Conservation (phyloP, 805 yeast genomes). For the Spathaspora sp. region DNA sequence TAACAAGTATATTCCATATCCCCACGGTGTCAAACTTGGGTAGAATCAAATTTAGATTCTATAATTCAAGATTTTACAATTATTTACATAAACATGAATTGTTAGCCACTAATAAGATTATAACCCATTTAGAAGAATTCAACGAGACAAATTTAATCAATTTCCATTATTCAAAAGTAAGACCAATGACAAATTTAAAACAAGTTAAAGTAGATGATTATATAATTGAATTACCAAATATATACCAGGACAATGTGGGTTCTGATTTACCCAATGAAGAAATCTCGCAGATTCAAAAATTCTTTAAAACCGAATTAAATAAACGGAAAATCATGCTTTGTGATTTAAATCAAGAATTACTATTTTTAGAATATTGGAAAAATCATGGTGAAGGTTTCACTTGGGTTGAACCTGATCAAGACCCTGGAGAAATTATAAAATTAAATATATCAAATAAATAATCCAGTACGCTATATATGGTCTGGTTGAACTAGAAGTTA, state of each 20-base stretch:
- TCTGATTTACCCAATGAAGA: slow-evolving; percentile 3
- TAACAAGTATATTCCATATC: slow-evolving; percentile 1
- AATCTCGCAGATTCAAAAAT: slow-evolving; percentile 13
- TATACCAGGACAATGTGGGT: neutral
- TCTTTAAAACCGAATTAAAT: slow-evolving; percentile 18
- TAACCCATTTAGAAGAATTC: slow-evolving; percentile 40
- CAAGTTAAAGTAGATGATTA: slow-evolving; percentile 17
- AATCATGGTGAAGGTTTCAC: slow-evolving; percentile 32
- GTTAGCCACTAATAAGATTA: slow-evolving; percentile 26
- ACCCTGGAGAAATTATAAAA: slow-evolving; percentile 35
- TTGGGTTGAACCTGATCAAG: slow-evolving; percentile 47
- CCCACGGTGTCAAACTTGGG: slow-evolving; percentile 8
- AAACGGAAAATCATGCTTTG: slow-evolving; percentile 33
- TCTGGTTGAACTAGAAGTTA: too few species aligned
- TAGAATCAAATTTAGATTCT: slow-evolving; percentile 37
- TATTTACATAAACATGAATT: slow-evolving; percentile 29
- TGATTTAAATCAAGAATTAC: slow-evolving; percentile 30
- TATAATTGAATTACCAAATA: slow-evolving; percentile 17
- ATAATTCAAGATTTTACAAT: slow-evolving; percentile 23
- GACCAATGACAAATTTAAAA: slow-evolving; percentile 15
- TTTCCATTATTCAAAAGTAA: slow-evolving; percentile 31
- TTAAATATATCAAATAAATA: slow-evolving; percentile 8
- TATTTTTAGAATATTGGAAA: slow-evolving; percentile 35
- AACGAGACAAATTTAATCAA: slow-evolving; percentile 38
- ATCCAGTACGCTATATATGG: too few species aligned